Evolutionary conservation across 495 filamentous ascomycete species (phyloP).

Genomic region (Friedmanniomyces simplex): DNA sequence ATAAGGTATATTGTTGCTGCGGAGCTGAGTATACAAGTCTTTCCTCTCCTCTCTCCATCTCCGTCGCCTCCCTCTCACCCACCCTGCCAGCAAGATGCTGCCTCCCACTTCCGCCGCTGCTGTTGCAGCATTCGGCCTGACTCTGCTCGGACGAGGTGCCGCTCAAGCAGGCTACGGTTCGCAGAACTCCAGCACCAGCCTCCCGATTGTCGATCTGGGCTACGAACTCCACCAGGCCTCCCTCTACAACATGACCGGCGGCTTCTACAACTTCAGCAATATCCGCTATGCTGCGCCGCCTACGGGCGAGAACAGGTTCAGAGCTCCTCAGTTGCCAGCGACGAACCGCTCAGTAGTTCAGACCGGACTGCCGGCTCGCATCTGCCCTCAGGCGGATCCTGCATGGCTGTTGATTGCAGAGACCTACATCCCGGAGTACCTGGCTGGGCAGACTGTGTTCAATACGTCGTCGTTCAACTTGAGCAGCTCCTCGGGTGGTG

Average conservation of each 20-base stretch:
- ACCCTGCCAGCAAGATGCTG: neutral
- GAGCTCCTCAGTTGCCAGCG: conserved; percentile 33
- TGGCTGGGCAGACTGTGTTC: conserved; percentile 29
- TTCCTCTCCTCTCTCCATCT: neutral
- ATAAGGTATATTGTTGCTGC: neutral
- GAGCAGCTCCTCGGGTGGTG: conserved; percentile 9
- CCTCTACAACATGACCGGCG: conserved; percentile 34
- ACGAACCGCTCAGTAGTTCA: conserved; percentile 32
- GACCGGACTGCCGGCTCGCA: conserved; percentile 35
- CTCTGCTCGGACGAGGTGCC: neutral
- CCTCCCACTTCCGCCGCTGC: neutral
- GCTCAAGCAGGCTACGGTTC: neutral
- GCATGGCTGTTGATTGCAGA: conserved; percentile 34
- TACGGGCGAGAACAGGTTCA: conserved; percentile 41
- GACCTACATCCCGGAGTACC: conserved; percentile 26
- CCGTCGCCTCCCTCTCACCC: neutral
- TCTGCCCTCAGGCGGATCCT: conserved; percentile 44
- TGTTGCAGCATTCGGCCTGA: neutral
- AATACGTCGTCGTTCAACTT: conserved; percentile 23
- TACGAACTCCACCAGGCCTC: conserved; percentile 42
- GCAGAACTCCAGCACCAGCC: neutral
- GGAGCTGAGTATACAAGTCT: neutral
- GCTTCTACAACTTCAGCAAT: conserved; percentile 49
- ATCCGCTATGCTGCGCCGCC: conserved; percentile 52
- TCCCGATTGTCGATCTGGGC: conserved; percentile 41